Percentiles rank a stretch among this genome's conserved stretches.
phyloP scores from a whole-genome alignment of 2,329 filamentous ascomycete genomes.

The Pseudocercospora pini-densiflorae region DNA sequence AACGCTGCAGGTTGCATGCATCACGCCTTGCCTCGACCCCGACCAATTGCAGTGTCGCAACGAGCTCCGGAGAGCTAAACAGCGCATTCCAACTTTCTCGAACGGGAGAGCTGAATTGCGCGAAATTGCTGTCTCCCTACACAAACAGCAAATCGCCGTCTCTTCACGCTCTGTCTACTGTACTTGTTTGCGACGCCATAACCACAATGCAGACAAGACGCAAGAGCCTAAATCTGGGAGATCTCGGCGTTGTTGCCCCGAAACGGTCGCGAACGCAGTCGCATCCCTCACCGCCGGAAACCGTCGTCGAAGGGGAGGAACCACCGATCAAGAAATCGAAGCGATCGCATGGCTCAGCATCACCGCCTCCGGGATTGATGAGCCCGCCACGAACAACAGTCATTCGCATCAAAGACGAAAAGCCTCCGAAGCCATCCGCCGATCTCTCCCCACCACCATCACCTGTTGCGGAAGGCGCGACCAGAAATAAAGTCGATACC shows the following conservation, averaged over 20 bases:
- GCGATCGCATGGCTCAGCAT: slow-evolving; percentile 67
- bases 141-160: slow-evolving; percentile 8
- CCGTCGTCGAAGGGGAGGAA: slow-evolving; percentile 65
- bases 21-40: slow-evolving; percentile 17
- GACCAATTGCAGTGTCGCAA: slow-evolving; percentile 14
- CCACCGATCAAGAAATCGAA: slow-evolving; percentile 68
- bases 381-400: slow-evolving; percentile 51
- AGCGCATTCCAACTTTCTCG: slow-evolving; percentile 11
- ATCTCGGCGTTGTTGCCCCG: slow-evolving; percentile 86
- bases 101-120: not conserved
- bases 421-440: slow-evolving; percentile 52
- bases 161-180: not conserved
- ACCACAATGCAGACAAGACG: slow-evolving; percentile 85
- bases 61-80: slow-evolving; percentile 5
- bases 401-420: slow-evolving; percentile 54
- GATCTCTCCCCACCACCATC: slow-evolving; percentile 83
- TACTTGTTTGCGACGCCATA: not conserved
- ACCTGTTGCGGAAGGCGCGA: slow-evolving; percentile 57
- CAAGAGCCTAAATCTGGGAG: slow-evolving; percentile 91
- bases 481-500: slow-evolving; percentile 67
- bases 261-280: slow-evolving; percentile 50
- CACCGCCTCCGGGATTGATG: slow-evolving; percentile 44
- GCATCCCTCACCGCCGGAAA: slow-evolving; percentile 62
- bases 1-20: slow-evolving; percentile 19
- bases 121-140: slow-evolving; percentile 10